Percentiles rank a stretch among this genome's conserved stretches.
Conservation (phyloP, 352 stramenopile genomes). For the Phytophthora crassamura region DNA sequence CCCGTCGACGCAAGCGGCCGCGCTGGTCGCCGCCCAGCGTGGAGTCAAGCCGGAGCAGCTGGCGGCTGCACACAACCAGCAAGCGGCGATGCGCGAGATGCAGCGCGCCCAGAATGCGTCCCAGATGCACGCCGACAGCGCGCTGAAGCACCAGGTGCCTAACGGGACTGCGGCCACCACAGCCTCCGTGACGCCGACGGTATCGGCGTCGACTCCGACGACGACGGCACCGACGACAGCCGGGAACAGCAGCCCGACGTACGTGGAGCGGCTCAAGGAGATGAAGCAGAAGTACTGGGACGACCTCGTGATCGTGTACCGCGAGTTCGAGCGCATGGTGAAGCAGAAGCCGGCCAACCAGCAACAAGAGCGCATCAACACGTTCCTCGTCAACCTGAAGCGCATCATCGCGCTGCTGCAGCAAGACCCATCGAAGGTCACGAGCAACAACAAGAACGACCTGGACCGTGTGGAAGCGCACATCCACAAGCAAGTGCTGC, state of each 20-base stretch:
- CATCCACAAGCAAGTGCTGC: constrained; percentile 86
- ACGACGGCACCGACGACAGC: constrained; percentile 21
- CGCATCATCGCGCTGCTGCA: constrained; percentile 82
- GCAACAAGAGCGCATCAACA: constrained; percentile 85
- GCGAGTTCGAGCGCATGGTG: constrained; percentile 88
- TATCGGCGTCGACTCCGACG: constrained; percentile 19
- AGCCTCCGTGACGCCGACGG: constrained; percentile 12
- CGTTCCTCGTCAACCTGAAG: constrained; percentile 82
- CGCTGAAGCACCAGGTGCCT: constrained; percentile 42
- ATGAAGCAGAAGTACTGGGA: constrained; percentile 88
- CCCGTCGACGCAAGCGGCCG: constrained; percentile 32
- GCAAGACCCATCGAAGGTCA: constrained; percentile 81
- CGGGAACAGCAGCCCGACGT: constrained; percentile 47
- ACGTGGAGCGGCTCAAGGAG: constrained; percentile 76
- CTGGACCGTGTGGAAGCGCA: constrained; percentile 83
- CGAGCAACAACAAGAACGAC: constrained; percentile 80
- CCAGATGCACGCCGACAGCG: constrained; percentile 50
- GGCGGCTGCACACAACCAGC: constrained; percentile 59
- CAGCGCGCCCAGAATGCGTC: constrained; percentile 66
- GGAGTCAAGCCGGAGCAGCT: constrained; percentile 70
- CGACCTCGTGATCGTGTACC: constrained; percentile 82
- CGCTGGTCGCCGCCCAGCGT: constrained; percentile 38
- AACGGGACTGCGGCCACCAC: constrained; percentile 24
- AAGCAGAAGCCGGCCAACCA: constrained; percentile 82
- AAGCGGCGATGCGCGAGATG: constrained; percentile 66